These are phyloP conservation scores for Arxiozyma slooffiae DNA, from an alignment of 1,139 yeast species.

Conservation along the genomic window DNA sequence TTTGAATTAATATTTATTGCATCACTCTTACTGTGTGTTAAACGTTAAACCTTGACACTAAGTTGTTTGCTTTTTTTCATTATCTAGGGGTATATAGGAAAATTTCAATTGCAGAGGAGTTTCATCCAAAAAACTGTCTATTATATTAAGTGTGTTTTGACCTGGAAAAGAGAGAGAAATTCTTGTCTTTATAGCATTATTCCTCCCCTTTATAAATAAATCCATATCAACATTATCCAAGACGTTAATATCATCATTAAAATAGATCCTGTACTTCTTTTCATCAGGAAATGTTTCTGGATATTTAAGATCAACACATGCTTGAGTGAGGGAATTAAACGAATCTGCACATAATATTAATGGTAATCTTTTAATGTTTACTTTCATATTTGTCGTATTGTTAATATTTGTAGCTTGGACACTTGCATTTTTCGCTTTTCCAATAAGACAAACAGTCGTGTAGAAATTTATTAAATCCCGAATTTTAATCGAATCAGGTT, in stretches of 20 bases:
- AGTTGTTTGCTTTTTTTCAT: neutral
- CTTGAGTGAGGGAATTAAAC: constrained; percentile 55
- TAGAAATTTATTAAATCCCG: constrained; percentile 11
- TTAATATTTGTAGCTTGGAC: constrained; percentile 2
- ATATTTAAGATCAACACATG: constrained; percentile 61
- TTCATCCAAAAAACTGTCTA: constrained; percentile 16
- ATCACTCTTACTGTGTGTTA: neutral
- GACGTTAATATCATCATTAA: constrained; percentile 36
- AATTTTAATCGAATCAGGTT: constrained; percentile 18
- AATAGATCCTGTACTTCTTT: constrained; percentile 42
- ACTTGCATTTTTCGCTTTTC: constrained; percentile 13
- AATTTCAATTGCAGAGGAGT: neutral
- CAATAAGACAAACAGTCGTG: constrained; percentile 18
- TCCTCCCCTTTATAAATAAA: constrained; percentile 12
- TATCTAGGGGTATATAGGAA: neutral
- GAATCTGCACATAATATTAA: constrained; percentile 80
- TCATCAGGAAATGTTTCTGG: constrained; percentile 52
- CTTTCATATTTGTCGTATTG: constrained; percentile 34
- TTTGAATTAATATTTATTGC: constrained; percentile 6
- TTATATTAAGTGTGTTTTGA: constrained; percentile 7
- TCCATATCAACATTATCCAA: constrained; percentile 41
- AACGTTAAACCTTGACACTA: neutral
- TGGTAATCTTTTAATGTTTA: constrained; percentile 42
- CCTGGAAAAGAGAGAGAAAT: neutral
- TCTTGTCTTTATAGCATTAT: neutral